Percentiles rank a stretch among this genome's conserved stretches.
Evolutionary conservation across 129 eudicot species (phyloP).

Genomic region (Oenanthe sinensis): DNA sequence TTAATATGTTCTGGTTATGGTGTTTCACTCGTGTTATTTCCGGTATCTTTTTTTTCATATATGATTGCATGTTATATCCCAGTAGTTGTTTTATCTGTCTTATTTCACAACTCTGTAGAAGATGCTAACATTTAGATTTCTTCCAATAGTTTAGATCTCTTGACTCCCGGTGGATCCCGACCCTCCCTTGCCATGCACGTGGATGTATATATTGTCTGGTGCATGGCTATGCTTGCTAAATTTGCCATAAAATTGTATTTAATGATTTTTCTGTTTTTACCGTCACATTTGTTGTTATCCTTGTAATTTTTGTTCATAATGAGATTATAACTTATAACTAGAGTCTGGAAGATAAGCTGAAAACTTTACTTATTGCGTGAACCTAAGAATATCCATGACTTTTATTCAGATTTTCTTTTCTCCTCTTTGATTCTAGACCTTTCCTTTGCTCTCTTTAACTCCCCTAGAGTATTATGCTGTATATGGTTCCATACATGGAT

Average conservation of each 20-base stretch:
- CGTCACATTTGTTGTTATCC: background rate
- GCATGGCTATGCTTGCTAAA: background rate
- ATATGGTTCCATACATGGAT: background rate
- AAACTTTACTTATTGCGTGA: background rate
- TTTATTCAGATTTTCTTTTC: background rate
- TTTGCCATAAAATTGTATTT: background rate
- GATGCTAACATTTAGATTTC: background rate
- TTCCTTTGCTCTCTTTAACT: background rate
- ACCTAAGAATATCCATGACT: background rate
- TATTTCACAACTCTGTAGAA: background rate
- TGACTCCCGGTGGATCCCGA: background rate
- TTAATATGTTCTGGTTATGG: background rate
- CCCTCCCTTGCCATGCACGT: background rate
- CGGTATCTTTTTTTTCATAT: background rate
- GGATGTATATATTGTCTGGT: background rate
- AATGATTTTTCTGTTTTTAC: background rate
- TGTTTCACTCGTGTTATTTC: background rate
- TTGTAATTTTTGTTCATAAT: background rate
- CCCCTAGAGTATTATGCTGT: background rate
- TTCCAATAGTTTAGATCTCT: background rate
- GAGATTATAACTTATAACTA: no score
- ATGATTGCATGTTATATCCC: background rate
- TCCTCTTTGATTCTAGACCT: background rate
- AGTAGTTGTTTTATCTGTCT: background rate
- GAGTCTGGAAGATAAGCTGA: background rate